phyloP scores from a whole-genome alignment of 1,284 basidiomycete genomes.

The Cutaneotrichosporon mucoides region DNA sequence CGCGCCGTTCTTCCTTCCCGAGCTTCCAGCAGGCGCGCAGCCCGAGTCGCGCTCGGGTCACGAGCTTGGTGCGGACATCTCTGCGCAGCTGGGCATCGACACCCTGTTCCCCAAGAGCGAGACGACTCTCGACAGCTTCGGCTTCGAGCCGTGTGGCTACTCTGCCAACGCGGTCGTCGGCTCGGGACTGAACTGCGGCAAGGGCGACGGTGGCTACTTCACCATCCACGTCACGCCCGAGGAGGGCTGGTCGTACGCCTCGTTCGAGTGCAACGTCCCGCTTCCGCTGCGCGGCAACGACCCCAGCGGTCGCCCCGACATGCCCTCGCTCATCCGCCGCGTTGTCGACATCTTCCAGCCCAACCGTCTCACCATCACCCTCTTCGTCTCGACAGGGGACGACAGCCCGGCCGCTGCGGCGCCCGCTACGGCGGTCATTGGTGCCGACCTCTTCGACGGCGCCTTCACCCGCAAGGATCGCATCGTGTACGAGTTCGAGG shows the following conservation, averaged over 20 bases:
- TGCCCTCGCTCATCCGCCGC: constrained; percentile 74
- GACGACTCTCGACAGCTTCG: constrained; percentile 86
- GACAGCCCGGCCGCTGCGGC: constrained; percentile 47
- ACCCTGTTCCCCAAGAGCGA: constrained; percentile 72
- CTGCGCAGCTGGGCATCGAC: constrained; percentile 72
- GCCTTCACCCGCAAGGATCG: constrained; percentile 73
- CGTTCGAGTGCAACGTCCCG: constrained; percentile 98
- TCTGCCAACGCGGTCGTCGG: constrained; percentile 87
- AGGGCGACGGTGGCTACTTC: constrained; percentile 74
- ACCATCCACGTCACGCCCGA: constrained; percentile 99
- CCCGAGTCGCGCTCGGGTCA: constrained; percentile 49
- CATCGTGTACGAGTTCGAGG: constrained; percentile 96
- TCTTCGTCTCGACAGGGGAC: constrained; percentile 74
- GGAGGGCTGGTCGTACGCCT: constrained; percentile 93
- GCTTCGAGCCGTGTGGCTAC: constrained; percentile 95
- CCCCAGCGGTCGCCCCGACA: constrained; percentile 53
- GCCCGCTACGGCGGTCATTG: constrained; percentile 38
- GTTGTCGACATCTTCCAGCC: constrained; percentile 93
- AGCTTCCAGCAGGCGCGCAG: constrained; percentile 7
- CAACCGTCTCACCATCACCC: constrained; percentile 76
- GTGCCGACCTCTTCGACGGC: constrained; percentile 35
- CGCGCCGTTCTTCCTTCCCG: constrained; percentile 69
- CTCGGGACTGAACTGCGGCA: constrained; percentile 47
- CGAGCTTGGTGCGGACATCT: constrained; percentile 64
- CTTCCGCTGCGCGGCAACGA: constrained; percentile 47